Base-by-base conservation (phyloP, 495 filamentous ascomycete species). In the Pseudomonodictys pantanalensis region DNA sequence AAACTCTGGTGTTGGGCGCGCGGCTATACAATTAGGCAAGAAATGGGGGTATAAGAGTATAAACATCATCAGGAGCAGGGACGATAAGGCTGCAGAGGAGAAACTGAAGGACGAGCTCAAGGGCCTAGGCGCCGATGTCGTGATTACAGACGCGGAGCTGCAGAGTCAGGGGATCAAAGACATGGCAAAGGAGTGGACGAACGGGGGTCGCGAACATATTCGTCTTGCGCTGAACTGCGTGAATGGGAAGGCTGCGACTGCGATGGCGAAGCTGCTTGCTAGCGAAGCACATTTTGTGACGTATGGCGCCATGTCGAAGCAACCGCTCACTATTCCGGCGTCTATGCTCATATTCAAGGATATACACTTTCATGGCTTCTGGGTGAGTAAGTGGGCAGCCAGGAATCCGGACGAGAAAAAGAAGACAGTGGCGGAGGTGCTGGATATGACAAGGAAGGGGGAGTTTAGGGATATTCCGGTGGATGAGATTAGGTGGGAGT, bases 221-320 rank as follows among this genome's bases (percentile, higher is more conserved):
- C 80, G 83, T 53, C 74, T 98, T 4, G 95, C 83, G 0, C 71
- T 98, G 43, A 97, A 98, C 68, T 98, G 95, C 69, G 93, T 98
- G 0, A 95, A 93, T n/a, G 93, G 93, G 1, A 88, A 90, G 69
- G 81, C 84, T 33, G 88, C 89, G 3, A 80, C 83, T 24, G 79
- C 84, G 1, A 72, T 97, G 62, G 87, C 90, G 4, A 86, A 86
- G 70, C 75, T 77, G 1, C 75, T 98, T 24, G 67, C 71, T 1
- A 73, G 78, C 0, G 80, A 81, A 17, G 90, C 81, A 1, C 83
- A 86, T 44, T 77, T 97, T 74, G 90, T 97, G 28, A 96, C 92
- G 25, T 98, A 98, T 68, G 93, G 93, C 26, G 95, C 89, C 18
- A 98, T 98, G 93, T 83, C 86, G 35, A 85, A 88, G 64, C 84